These are phyloP conservation scores for Bolboschoenus planiculmis DNA, from an alignment of 176 grass and related monocot genomes.

Conservation along the genomic window DNA sequence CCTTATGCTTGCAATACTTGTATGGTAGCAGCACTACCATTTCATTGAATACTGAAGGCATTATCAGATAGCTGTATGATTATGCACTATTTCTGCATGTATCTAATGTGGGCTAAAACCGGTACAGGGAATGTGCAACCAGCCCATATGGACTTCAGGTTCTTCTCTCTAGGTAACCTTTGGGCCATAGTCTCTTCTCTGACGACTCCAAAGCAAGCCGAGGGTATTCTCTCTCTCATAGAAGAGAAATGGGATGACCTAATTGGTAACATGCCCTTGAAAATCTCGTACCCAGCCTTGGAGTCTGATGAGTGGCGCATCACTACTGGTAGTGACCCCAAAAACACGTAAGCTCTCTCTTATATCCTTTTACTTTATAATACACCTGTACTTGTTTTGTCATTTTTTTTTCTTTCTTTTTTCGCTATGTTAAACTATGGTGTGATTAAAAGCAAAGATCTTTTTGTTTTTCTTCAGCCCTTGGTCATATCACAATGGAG, in stretches of 20 bases:
- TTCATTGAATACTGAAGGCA: not conserved
- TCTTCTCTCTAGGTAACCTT: slow-evolving; percentile 40
- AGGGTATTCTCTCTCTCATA: slow-evolving; percentile 38
- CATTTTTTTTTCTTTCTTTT: not conserved
- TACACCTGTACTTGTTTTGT: not conserved
- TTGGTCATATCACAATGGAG: slow-evolving; percentile 99
- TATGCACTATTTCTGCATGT: not conserved
- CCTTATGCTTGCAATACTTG: not conserved
- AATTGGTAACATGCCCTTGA: slow-evolving; percentile 39
- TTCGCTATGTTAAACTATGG: not conserved
- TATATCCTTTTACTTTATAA: not conserved
- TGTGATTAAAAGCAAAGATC: not conserved
- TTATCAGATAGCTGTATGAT: not conserved
- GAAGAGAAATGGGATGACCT: slow-evolving; percentile 46
- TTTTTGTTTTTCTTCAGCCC: slow-evolving; percentile 52
- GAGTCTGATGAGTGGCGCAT: slow-evolving; percentile 47
- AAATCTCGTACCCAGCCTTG: slow-evolving; percentile 41
- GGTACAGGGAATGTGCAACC: slow-evolving; percentile 37
- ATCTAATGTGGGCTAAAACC: not conserved
- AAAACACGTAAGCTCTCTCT: slow-evolving; percentile 36
- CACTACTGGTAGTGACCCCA: slow-evolving; percentile 39
- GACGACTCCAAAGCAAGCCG: slow-evolving; percentile 33
- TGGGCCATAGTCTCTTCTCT: slow-evolving; percentile 44
- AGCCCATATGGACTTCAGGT: slow-evolving; percentile 50
- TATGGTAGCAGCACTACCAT: not conserved